Percentiles rank a stretch among this genome's conserved stretches.
phyloP scores from a whole-genome alignment of 805 yeast species.

The Candida palmyrensis region DNA sequence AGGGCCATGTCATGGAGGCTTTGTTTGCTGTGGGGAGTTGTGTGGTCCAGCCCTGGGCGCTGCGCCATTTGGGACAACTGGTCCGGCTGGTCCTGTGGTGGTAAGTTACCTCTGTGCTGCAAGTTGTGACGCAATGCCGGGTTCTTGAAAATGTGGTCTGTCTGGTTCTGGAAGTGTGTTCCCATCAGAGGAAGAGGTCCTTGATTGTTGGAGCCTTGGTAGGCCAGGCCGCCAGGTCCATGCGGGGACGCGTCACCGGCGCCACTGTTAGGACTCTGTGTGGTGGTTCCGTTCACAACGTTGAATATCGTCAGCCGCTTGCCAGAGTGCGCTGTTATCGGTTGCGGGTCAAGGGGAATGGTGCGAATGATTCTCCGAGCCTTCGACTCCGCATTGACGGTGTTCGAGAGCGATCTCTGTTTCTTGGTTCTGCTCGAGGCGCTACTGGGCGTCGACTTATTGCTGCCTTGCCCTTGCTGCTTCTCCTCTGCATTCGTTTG shows the following conservation, averaged over 20 bases:
- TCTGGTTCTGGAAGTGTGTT: not conserved
- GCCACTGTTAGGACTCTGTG: constrained; percentile 1
- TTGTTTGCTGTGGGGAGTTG: constrained; percentile 5
- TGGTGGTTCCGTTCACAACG: constrained; percentile 25
- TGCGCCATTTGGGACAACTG: not conserved
- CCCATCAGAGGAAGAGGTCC: not conserved
- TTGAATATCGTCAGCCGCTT: constrained; percentile 35
- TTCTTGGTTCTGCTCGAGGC: constrained; percentile 28
- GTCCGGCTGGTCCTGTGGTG: not conserved
- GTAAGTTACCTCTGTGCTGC: no score
- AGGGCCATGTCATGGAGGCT: not conserved
- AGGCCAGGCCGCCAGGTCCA: not conserved
- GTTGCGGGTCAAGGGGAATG: constrained; percentile 79
- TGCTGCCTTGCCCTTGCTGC: constrained; percentile 12
- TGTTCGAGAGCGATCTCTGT: constrained; percentile 48
- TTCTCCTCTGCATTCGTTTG: constrained; percentile 6
- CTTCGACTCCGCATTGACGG: constrained; percentile 60
- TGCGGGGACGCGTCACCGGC: not conserved
- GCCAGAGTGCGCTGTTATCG: constrained; percentile 43
- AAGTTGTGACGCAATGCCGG: no score
- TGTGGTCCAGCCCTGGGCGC: constrained; percentile 2
- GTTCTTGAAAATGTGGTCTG: not conserved
- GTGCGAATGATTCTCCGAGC: constrained; percentile 74
- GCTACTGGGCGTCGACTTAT: constrained; percentile 34
- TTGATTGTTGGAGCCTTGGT: constrained; percentile 4